phyloP scores from a whole-genome alignment of 1,139 yeast genomes.

The Yamadazyma mexicana region DNA sequence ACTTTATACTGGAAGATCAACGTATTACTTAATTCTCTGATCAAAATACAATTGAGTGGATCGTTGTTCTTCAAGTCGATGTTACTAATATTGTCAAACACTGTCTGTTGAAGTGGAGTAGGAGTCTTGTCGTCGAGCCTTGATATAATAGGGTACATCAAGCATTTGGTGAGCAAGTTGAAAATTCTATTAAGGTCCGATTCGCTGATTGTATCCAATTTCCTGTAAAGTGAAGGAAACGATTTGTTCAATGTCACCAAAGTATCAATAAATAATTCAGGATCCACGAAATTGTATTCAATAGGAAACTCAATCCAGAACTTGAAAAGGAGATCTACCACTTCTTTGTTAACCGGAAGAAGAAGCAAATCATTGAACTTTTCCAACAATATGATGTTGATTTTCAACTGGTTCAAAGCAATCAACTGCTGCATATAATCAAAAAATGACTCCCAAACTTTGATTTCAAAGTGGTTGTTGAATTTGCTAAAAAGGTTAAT shows the following conservation, averaged over 20 bases:
- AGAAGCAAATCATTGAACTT: conserved; percentile 49
- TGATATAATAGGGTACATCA: conserved; percentile 64
- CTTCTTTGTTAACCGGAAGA: conserved; percentile 14
- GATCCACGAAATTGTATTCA: conserved; percentile 56
- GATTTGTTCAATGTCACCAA: conserved; percentile 51
- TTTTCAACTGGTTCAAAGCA: conserved; percentile 41
- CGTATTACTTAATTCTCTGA: conserved; percentile 55
- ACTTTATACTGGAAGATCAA: conserved; percentile 60
- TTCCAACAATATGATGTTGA: conserved; percentile 53
- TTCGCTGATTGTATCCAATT: conserved; percentile 23
- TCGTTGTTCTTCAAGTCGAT: conserved; percentile 28
- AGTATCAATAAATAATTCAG: conserved; percentile 54
- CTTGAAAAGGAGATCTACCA: conserved; percentile 47
- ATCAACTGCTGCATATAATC: conserved; percentile 44
- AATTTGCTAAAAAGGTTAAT: conserved; percentile 51
- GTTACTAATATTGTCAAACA: conserved; percentile 36
- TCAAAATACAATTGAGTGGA: conserved; percentile 42
- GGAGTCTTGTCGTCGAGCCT: conserved; percentile 47
- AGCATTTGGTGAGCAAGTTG: conserved; percentile 54
- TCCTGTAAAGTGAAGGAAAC: conserved; percentile 46
- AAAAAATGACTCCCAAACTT: conserved; percentile 55
- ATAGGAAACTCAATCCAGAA: conserved; percentile 67
- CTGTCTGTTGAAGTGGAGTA: conserved; percentile 54
- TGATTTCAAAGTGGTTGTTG: conserved; percentile 13
- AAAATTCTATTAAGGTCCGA: conserved; percentile 41